These are phyloP conservation scores for Spiromastix sp. DNA, from an alignment of 2,329 filamentous ascomycete genomes.

Conservation along the genomic window DNA sequence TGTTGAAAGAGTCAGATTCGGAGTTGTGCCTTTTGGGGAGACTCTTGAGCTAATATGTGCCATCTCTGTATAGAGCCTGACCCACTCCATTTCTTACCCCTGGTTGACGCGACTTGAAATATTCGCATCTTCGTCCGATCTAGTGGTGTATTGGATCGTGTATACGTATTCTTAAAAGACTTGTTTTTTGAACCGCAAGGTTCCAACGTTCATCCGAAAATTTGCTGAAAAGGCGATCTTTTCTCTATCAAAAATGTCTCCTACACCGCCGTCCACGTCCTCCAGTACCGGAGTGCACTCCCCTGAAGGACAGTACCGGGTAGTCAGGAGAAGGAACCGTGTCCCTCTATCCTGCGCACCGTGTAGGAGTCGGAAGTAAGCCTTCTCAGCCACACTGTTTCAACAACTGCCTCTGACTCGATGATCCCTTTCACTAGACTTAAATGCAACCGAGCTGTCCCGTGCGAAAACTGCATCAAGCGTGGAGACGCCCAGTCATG, in stretches of 20 bases:
- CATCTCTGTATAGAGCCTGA: too few species aligned
- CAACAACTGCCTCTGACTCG: constrained; percentile 2
- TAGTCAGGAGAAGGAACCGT: constrained; percentile 84
- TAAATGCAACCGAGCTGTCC: constrained; percentile 86
- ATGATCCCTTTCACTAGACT: constrained; percentile 36
- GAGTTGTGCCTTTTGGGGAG: too few species aligned
- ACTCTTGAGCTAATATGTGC: too few species aligned
- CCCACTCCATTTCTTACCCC: too few species aligned
- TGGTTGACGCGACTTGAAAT: too few species aligned
- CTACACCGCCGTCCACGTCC: constrained; percentile 45
- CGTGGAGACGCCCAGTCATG: constrained; percentile 72
- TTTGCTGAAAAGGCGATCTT: too few species aligned
- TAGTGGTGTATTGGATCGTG: too few species aligned
- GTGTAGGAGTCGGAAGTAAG: constrained; percentile 83
- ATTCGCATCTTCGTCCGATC: too few species aligned
- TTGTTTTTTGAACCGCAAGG: too few species aligned
- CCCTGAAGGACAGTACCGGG: constrained; percentile 74
- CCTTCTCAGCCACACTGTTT: constrained; percentile 10
- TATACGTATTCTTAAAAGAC: too few species aligned
- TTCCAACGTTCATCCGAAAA: too few species aligned
- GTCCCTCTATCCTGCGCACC: constrained; percentile 86
- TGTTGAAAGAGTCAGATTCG: too few species aligned
- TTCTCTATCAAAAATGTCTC: constrained; percentile 24
- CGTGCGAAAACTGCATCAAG: constrained; percentile 91
- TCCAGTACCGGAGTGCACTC: constrained; percentile 67